phyloP scores from a whole-genome alignment of 805 yeast species.

The Cyberlindnera samutprakarnensis region DNA sequence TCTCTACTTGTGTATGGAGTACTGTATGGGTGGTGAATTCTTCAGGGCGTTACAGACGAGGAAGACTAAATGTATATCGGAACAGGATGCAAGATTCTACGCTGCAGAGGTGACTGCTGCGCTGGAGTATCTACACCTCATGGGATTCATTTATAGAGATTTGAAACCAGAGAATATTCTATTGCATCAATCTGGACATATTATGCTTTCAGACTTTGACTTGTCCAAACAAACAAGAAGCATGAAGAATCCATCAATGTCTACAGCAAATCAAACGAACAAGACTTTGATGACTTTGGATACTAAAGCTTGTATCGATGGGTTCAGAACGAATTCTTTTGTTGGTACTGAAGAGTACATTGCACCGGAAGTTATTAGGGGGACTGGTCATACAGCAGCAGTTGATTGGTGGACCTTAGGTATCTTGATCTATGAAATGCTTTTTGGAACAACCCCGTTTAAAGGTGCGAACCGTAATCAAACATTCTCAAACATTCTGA shows the following conservation, averaged over 20 bases:
- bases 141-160: constrained; percentile 97
- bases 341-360: constrained; percentile 99
- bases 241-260: constrained; percentile 66
- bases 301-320: constrained; percentile 92
- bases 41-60: constrained; percentile 93
- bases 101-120: constrained; percentile 98
- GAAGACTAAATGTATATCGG: constrained; percentile 75
- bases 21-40: constrained; percentile 99
- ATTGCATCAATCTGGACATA: constrained; percentile 94
- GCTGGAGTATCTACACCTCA: constrained; percentile 85
- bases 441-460: constrained; percentile 93
- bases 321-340: constrained; percentile 94
- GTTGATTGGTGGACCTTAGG: constrained; percentile 99
- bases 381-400: constrained; percentile 95
- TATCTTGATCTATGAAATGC: constrained; percentile 86
- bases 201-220: constrained; percentile 96
- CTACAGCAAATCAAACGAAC: constrained; percentile 20
- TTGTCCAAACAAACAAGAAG: constrained; percentile 81
- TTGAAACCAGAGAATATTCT: constrained; percentile 94
- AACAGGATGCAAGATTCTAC: constrained; percentile 85
- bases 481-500: constrained; percentile 83
- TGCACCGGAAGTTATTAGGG: constrained; percentile 96
- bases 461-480: constrained; percentile 85
- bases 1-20: constrained; percentile 93
- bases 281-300: constrained; percentile 62